phyloP scores from a whole-genome alignment of 345 rosid species.

The Cardamine chenopodiifolia region DNA sequence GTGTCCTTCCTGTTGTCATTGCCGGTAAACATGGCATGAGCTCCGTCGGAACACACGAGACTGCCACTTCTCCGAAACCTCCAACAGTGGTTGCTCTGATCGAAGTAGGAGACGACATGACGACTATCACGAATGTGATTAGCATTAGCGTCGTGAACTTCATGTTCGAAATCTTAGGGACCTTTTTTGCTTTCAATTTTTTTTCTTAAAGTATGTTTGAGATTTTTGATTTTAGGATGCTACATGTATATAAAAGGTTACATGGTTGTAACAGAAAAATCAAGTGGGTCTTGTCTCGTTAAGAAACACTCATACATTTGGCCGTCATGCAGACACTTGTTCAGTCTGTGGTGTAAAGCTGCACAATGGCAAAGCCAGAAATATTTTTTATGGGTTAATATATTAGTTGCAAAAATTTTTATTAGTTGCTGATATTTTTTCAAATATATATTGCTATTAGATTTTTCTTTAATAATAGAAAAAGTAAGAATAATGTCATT shows the following conservation, averaged over 20 bases:
- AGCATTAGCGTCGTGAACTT: not conserved
- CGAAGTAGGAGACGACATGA: not conserved
- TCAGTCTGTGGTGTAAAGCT: not conserved
- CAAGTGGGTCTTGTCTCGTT: not conserved
- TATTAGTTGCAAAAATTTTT: not conserved
- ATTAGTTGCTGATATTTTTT: no score
- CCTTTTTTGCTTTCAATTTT: not conserved
- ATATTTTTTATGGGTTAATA: no score
- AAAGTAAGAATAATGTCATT: no score
- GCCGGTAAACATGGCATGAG: conserved; percentile 36
- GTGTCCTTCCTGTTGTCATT: not conserved
- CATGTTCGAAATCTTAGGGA: not conserved
- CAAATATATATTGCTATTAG: not conserved
- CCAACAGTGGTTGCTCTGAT: not conserved
- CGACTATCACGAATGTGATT: not conserved
- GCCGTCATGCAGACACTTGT: not conserved
- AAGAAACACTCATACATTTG: not conserved
- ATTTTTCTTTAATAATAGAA: not conserved
- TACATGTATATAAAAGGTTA: not conserved
- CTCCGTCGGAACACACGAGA: conserved; percentile 22
- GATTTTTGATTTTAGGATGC: not conserved
- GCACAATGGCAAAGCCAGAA: not conserved
- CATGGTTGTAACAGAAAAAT: not conserved
- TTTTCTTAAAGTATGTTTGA: not conserved
- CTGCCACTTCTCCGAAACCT: not conserved